Percentiles rank a stretch among this genome's conserved stretches.
These are phyloP conservation scores for Saturnispora sanitii DNA, from an alignment of 805 yeast genomes.

Conservation along the genomic window DNA sequence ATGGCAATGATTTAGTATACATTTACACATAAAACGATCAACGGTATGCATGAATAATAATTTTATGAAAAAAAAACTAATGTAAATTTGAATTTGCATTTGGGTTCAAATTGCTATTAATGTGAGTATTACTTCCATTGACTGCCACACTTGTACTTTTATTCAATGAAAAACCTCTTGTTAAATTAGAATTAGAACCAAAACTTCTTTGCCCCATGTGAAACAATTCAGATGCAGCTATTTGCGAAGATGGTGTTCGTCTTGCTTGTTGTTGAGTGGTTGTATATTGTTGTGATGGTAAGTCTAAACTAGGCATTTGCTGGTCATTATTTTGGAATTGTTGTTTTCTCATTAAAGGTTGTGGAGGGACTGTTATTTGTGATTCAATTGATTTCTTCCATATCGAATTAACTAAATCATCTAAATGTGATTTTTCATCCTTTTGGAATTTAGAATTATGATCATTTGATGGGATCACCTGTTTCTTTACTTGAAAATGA, in stretches of 20 bases:
- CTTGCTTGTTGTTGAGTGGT: background rate
- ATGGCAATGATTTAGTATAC: too few species aligned
- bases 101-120: too few species aligned
- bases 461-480: background rate
- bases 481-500: background rate
- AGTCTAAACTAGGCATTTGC: too few species aligned
- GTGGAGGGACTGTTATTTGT: background rate
- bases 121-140: background rate
- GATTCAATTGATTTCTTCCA: constrained; percentile 11
- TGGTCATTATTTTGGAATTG: background rate
- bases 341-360: background rate
- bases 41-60: too few species aligned
- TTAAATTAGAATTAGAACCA: constrained; percentile 1
- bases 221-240: constrained; percentile 5
- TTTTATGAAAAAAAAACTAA: too few species aligned
- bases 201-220: constrained; percentile 8
- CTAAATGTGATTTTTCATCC: background rate
- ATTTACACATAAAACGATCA: too few species aligned
- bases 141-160: background rate
- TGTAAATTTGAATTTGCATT: too few species aligned
- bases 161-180: background rate
- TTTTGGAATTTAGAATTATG: constrained; percentile 2
- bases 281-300: background rate
- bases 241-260: background rate
- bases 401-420: constrained; percentile 7